Base-by-base conservation (phyloP, 108 stramenopile genomes). In the Poteriospumella lacustris region DNA sequence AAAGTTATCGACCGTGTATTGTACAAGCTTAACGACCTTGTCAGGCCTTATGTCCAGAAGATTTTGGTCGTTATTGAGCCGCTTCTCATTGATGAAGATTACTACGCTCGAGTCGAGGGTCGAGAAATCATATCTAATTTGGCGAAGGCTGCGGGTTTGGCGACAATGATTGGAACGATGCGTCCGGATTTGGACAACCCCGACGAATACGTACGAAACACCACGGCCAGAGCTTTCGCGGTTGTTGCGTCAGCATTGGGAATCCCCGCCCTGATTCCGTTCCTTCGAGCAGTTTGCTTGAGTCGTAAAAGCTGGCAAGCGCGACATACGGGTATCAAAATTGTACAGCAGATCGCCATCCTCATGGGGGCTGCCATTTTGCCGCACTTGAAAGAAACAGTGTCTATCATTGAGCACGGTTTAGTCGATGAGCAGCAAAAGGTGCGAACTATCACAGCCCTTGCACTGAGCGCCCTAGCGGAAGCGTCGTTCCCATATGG, bases 101-200 rank as follows among this genome's bases (percentile, higher is more conserved):
- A 96, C 79, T 99, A 96, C 80, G 98, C 96, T 2, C 87, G 97
- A 28, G 95, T 96, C 0, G 97, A 97, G 87, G 98, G 95, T 2
- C 85, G 97, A 24, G 97, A 98, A 84, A 97, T 99, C 81, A 98
- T 99, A 73, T 95, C 95, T 68, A 99, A 99, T 83, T 80, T 99
- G 19, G 93, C 95, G 67, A 99, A 99, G 88, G 98, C 98, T 36
- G 98, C 98, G 24, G 98, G 98, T 26, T 83, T 99, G 0, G 92
- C 96, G n/a, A 95, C 96, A 31, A 99, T 99, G 98, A 96, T 99
- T 80, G 93, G 96, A 12, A 96, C 96, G 39, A 96, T 99, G 95
- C 87, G 98, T n/a, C 97, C 98, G 0, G 97, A 99, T 86, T 96
- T 99, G 80, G 98, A 99, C 83, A 93, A 93, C 78, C 92, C 92